phyloP scores from a whole-genome alignment of 176 grass and related monocot species.

The Alloteropsis semialata region DNA sequence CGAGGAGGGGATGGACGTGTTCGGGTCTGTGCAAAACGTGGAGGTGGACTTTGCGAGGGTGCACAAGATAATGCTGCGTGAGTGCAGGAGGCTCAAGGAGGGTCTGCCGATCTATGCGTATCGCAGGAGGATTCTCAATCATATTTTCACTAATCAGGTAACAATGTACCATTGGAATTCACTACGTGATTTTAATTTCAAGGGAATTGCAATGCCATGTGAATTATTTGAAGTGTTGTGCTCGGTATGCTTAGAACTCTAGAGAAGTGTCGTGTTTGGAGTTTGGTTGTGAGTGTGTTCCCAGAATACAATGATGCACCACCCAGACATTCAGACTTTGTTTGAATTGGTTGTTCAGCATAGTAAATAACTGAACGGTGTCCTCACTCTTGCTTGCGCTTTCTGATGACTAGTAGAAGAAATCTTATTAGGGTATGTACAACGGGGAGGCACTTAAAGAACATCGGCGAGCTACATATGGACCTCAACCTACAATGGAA shows the following conservation, averaged over 20 bases:
- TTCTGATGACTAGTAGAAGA: neutral
- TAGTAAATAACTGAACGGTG: neutral
- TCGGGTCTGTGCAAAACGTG: slow-evolving; percentile 24
- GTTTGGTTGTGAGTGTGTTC: neutral
- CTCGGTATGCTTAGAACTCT: neutral
- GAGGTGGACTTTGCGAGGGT: slow-evolving; percentile 55
- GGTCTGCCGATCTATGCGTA: slow-evolving; percentile 70
- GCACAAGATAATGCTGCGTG: slow-evolving; percentile 56
- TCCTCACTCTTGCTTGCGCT: neutral
- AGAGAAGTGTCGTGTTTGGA: neutral
- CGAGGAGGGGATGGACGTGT: slow-evolving; percentile 39
- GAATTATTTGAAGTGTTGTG: neutral
- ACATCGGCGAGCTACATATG: neutral
- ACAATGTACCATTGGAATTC: neutral
- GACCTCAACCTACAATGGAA: neutral
- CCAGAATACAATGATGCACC: neutral
- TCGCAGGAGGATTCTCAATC: slow-evolving; percentile 54
- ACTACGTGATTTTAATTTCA: slow-evolving; percentile 6
- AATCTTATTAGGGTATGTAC: neutral
- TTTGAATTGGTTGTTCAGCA: neutral
- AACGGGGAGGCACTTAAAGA: too few species aligned
- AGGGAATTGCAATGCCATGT: slow-evolving; percentile 3
- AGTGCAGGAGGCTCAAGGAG: slow-evolving; percentile 81
- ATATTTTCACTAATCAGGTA: slow-evolving; percentile 71
- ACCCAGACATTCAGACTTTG: neutral